These are phyloP conservation scores for Colletotrichum tropicicola DNA, from an alignment of 2,329 filamentous ascomycete species.

Conservation along the genomic window DNA sequence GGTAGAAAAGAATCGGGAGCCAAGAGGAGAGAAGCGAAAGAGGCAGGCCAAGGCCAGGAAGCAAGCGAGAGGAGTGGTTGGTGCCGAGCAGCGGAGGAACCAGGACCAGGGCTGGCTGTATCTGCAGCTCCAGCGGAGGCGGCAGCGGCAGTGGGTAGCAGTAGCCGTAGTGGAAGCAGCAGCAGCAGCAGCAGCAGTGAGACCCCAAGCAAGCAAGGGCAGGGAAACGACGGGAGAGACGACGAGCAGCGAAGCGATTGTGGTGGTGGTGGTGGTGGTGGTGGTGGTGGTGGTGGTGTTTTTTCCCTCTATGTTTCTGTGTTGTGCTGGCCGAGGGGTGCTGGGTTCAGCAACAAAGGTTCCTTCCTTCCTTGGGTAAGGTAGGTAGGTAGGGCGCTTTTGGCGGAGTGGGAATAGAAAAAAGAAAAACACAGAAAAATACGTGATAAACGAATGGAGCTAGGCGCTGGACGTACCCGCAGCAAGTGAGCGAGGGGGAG, in stretches of 20 bases:
- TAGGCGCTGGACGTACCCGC: neutral
- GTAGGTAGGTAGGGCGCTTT: neutral
- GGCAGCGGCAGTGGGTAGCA: neutral
- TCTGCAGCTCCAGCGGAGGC: conserved; percentile 10
- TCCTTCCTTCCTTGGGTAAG: no score
- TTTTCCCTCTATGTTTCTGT: neutral
- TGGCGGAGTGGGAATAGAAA: neutral
- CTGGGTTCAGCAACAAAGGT: conserved; percentile 3
- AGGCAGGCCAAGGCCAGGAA: conserved; percentile 9
- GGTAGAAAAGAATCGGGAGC: conserved; percentile 23
- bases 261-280: conserved; percentile 10
- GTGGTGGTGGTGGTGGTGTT: neutral
- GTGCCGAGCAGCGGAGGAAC: conserved; percentile 2
- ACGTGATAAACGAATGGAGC: conserved; percentile 4
- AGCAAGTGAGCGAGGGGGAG: neutral
- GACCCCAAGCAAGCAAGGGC: conserved; percentile 18
- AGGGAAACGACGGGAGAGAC: conserved; percentile 11
- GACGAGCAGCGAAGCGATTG: conserved; percentile 21
- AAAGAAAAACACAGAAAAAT: neutral
- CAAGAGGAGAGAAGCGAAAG: conserved; percentile 19
- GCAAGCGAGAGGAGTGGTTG: conserved; percentile 18
- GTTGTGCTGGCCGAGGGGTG: conserved; percentile 13
- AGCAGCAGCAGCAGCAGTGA: neutral
- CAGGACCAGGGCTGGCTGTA: neutral
- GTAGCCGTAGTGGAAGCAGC: neutral